Evolutionary conservation across 2,329 filamentous ascomycete species (phyloP), one percentile per base, ranked within the genome.

Genomic region (Verticillium alfalfae): DNA sequence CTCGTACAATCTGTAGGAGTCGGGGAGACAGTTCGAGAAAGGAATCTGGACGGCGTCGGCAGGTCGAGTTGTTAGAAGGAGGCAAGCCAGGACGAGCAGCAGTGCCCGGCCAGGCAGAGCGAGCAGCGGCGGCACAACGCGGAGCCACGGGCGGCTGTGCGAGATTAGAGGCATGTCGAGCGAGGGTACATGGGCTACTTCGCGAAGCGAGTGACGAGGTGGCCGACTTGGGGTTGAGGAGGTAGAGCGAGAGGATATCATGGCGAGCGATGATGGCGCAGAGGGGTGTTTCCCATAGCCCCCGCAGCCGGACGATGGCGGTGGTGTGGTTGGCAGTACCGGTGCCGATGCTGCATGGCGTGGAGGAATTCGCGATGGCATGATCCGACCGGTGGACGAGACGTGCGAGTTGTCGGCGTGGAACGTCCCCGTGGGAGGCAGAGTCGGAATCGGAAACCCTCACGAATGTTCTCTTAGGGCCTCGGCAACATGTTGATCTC

Each of bases 1-100:
- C 9, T 81, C 70, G 61, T 71, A 76, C 56, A 83, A 82, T 63
- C 86, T 80, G 71, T 89, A 83, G 59, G 84, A 82, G 62, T 83
- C 79, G 57, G 81, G 75, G 36, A 97, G 81, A 77, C 94, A 99
- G 76, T 97, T 96, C n/a, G 89, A 82, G 75, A 96, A 95, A 62
- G 86, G 80, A 64, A 97, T 78, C 68, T 87, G 85, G 55, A 87
- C 92, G 57, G 90, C 91, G 49, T 78, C 73, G 34, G 76, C 79
- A 9, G 84, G 80, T 26, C 45, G 45, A 18, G 18, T 52, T 54
- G 72, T 71, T 9, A 77, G 61, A 62, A 77, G 69, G 34, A 78
- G 67, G 61, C 73, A 70, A 60, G 73, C 67, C 60, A 81, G 65
- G 56, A 84, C 63, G 56, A 79, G 59, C 62, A 80, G 64, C 60